Base-by-base conservation (phyloP, 768 basidiomycete genomes). In the Astraeus odoratus region DNA sequence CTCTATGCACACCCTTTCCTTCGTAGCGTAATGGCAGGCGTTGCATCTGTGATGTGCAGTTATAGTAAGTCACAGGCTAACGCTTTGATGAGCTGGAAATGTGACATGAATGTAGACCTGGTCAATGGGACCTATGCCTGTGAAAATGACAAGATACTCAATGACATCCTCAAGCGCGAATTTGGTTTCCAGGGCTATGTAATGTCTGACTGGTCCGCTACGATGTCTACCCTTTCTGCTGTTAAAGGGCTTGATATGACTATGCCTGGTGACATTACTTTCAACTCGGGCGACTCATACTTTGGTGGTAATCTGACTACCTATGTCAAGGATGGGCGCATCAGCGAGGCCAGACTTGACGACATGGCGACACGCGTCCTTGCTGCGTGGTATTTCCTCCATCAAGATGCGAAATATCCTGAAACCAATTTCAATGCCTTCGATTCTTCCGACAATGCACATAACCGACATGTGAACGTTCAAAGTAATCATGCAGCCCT, bases 311-410 rank as follows among this genome's bases (percentile, higher is more conserved):
- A 82, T 58, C 71, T 91, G 25, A 82, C 80, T 1, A 68, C 68
- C 22, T 80, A 72, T 39, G 86, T 93, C 15, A 64, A 73, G 38
- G 86, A 91, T 57, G 81, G 80, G 31, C 81, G 78, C 3, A 84
- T 93, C 42, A 72, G 83, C 0, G 68, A 73, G 50, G 57, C 70
- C 3, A 77, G 86, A 5, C 63, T 86, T 5, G 79, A 83, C 44
- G 89, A 93, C 57, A 90, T 91, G 86, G 88, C 83, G 4, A 80
- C 76, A 8, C 81, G 89, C 24, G 83, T 92, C 53, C 58, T 91
- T 20, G 83, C 86, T 3, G 66, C 71, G 0, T 91, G 79, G 76
- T 88, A 81, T 55, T 64, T 76, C 42, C 70, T 84, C 36, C 67
- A 70, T 27, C 86, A 89, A 64, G 61, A 67, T 12, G 57, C 70